Conservation (phyloP, 2,329 filamentous ascomycete genomes). For the Alternaria solani region DNA sequence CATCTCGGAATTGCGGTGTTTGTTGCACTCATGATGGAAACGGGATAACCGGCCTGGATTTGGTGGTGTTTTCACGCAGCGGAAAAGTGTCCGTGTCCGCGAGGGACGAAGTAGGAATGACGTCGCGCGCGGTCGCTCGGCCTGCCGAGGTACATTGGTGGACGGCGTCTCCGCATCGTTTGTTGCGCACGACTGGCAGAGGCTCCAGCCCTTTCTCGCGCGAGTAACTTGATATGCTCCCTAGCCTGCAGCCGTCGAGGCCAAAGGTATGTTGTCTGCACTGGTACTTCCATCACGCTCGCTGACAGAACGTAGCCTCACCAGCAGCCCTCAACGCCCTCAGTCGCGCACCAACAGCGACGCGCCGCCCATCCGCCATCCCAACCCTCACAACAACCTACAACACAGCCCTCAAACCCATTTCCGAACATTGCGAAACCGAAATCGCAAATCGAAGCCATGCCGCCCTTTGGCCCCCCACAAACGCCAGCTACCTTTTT, state of each 20-base stretch:
- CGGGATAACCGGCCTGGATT: constrained; percentile 16
- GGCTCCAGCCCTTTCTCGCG: constrained; percentile 15
- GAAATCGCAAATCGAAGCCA: constrained; percentile 59
- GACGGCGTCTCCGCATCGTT: constrained; percentile 14
- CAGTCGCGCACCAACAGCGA: constrained; percentile 35
- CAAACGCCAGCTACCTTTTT: constrained; percentile 25
- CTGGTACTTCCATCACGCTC: constrained; percentile 1
- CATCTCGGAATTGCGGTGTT: constrained; percentile 35
- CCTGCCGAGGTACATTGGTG: constrained; percentile 34
- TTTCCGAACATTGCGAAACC: constrained; percentile 32
- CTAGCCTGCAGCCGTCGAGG: constrained; percentile 51
- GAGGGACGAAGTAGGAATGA: constrained; percentile 24
- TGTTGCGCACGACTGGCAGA: not conserved
- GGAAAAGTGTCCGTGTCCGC: constrained; percentile 35
- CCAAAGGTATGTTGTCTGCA: constrained; percentile 44
- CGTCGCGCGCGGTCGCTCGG: constrained; percentile 23
- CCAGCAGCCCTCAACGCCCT: constrained; percentile 33
- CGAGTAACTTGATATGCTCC: constrained; percentile 44
- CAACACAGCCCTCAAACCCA: not conserved
- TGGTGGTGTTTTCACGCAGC: constrained; percentile 23
- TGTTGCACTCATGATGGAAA: constrained; percentile 6
- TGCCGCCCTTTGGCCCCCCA: constrained; percentile 50
- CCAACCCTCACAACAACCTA: constrained; percentile 14
- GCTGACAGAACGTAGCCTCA: constrained; percentile 29
- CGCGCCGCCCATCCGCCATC: constrained; percentile 30